Evolutionary conservation across 805 yeast species (phyloP).

Genomic region (Cyberlindnera mississippiensis): DNA sequence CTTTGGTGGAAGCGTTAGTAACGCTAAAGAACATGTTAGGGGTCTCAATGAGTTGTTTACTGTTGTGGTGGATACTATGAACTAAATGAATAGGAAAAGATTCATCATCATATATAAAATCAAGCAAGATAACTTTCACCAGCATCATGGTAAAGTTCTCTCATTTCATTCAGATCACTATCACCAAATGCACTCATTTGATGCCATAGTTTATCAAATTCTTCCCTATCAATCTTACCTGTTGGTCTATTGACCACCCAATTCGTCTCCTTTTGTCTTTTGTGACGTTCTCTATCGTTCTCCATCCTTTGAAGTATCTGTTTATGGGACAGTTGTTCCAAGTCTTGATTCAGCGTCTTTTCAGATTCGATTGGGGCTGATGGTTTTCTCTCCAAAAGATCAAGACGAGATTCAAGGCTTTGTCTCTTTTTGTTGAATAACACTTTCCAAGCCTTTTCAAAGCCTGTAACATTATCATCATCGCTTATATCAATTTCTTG

Average conservation of each 20-base stretch:
- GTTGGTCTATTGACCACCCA: conserved; percentile 63
- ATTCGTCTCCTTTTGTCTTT: conserved; percentile 72
- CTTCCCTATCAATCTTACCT: conserved; percentile 37
- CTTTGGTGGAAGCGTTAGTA: conserved; percentile 43
- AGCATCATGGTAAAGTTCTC: conserved; percentile 53
- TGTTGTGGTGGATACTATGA: conserved; percentile 32
- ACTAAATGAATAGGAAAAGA: no score
- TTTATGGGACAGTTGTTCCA: conserved; percentile 31
- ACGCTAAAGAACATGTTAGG: conserved; percentile 58
- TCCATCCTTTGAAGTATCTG: conserved; percentile 80
- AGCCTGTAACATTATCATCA: no score
- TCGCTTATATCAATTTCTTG: not conserved
- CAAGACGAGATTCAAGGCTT: conserved; percentile 14
- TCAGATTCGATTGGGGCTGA: not conserved
- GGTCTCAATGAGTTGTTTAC: conserved; percentile 69
- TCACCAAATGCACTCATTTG: conserved; percentile 34
- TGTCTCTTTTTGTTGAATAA: conserved; percentile 18
- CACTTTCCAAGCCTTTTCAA: conserved; percentile 22
- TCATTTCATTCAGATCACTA: conserved; percentile 47
- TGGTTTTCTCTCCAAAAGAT: conserved; percentile 8
- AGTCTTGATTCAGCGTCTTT: conserved; percentile 56
- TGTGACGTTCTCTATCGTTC: conserved; percentile 88
- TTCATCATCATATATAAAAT: no score
- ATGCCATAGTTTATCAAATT: conserved; percentile 47
- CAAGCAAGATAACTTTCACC: conserved; percentile 41